These are phyloP conservation scores for Petrea volubilis DNA, from an alignment of 257 asterid genomes.

Conservation along the genomic window DNA sequence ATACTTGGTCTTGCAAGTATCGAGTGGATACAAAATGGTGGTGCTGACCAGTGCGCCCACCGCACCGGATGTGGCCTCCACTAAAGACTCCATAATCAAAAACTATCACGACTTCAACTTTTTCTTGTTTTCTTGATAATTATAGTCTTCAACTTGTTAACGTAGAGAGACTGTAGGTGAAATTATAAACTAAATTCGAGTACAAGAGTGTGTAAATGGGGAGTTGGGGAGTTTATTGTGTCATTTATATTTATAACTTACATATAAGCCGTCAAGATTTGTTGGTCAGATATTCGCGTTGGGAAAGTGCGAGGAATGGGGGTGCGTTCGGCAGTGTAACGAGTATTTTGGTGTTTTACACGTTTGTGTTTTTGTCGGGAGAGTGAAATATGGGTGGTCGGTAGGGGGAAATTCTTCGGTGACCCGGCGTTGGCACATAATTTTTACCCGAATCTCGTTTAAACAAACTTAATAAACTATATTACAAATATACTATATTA, in stretches of 20 bases:
- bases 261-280: slow-evolving; percentile 7
- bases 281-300: slow-evolving; percentile 17
- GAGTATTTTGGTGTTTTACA: background rate
- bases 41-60: slow-evolving; percentile 89
- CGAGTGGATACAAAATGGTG: slow-evolving; percentile 84
- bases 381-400: no score
- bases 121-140: no score
- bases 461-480: no score
- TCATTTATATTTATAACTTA: no score
- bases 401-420: no score
- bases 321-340: slow-evolving; percentile 11
- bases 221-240: background rate
- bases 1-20: slow-evolving; percentile 90
- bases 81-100: slow-evolving; percentile 66
- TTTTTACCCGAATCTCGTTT: no score
- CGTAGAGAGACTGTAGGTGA: background rate
- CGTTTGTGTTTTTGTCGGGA: background rate
- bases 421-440: no score
- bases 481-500: no score
- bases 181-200: background rate
- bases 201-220: background rate
- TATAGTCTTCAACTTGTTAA: slow-evolving; percentile 9
- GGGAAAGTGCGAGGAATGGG: slow-evolving; percentile 32
- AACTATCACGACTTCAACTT: slow-evolving; percentile 23
- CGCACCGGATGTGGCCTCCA: slow-evolving; percentile 94